Evolutionary conservation across 805 yeast genomes (phyloP), one percentile per base, ranked within the genome.

Genomic region (Candida awuae): DNA sequence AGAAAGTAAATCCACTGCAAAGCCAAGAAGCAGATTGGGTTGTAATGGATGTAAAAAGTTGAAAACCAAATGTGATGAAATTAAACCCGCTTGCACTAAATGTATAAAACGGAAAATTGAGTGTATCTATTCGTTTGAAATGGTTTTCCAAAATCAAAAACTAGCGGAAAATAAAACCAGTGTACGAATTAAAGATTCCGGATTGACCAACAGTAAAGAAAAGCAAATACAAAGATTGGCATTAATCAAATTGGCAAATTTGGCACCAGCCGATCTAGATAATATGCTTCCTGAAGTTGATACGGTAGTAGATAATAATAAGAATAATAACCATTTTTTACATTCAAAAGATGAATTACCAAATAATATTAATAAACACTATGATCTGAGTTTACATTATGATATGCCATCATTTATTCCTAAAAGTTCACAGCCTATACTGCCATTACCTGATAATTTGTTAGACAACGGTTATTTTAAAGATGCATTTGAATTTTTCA

Each of bases 401-500:
- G 18, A 26, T 19, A 26, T 37, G 6, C 15, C 26, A 3, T 32
- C 40, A 5, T 37, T 37, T 21, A 32, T 37, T 8, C 32, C 31
- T 7, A 10, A 18, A 13, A 32, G 35, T 32, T 12, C 16, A n/a
- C 25, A 65, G 15, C 35, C 40, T 7, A 26, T 40, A 20, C 25
- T 52, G 12, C 75, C 77, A 1, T 53, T 78, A 4, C 87, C 90
- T 0, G 82, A 75, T 36, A 49, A 77, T 7, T 58, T 81, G 10
- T 54, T 70, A 13, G 67, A 71, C 35, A 80, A 77, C n/a, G 80
- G 83, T 0, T 67, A 66, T 43, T 78, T 77, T 53, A 61, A 72
- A 34, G 75, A 73, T 38, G 62, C 76, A 16, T 74, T 81, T 57
- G 76, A 77, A 41, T 77, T 77, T 44, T 83, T 73, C 66, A 58